Percentiles rank a stretch among this genome's conserved stretches.
Evolutionary conservation across 179 eudicot genomes (phyloP).

Genomic region (Sideroxylon spinosum): DNA sequence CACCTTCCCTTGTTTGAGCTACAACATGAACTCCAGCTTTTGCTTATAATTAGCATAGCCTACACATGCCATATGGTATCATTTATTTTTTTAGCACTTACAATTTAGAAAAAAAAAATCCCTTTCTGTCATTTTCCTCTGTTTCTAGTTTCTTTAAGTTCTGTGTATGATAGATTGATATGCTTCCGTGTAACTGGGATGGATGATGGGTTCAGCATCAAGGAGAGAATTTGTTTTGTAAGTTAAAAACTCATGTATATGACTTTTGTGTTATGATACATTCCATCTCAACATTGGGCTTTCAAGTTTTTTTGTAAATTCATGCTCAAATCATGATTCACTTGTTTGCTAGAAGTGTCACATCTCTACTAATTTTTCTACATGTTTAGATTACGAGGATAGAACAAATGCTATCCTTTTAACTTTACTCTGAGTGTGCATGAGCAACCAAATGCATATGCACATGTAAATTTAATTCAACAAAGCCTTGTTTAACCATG

Average conservation of each 20-base stretch:
- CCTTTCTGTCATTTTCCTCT: no score
- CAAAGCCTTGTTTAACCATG: background rate
- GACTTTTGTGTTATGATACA: background rate
- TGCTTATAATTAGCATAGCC: background rate
- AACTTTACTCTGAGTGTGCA: background rate
- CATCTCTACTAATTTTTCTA: background rate
- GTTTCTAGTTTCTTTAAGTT: no score
- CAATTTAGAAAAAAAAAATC: no score
- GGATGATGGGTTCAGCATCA: constrained; percentile 83
- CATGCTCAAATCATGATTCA: constrained; percentile 4
- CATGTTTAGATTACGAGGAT: background rate
- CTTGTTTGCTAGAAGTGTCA: background rate
- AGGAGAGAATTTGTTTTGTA: constrained; percentile 80
- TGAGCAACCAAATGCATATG: background rate
- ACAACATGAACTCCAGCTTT: background rate
- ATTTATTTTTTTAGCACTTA: background rate
- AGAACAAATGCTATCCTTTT: background rate
- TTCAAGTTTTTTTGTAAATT: constrained; percentile 5
- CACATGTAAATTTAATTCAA: background rate
- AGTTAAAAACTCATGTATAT: constrained; percentile 24
- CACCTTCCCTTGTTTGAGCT: background rate
- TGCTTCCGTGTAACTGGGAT: constrained; percentile 80
- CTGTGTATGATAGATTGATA: no score
- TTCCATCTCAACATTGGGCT: constrained; percentile 4
- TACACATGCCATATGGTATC: background rate